Evolutionary conservation across 2,329 filamentous ascomycete genomes (phyloP), one percentile per base, ranked within the genome.

Genomic region (Dissoconium aciculare): DNA sequence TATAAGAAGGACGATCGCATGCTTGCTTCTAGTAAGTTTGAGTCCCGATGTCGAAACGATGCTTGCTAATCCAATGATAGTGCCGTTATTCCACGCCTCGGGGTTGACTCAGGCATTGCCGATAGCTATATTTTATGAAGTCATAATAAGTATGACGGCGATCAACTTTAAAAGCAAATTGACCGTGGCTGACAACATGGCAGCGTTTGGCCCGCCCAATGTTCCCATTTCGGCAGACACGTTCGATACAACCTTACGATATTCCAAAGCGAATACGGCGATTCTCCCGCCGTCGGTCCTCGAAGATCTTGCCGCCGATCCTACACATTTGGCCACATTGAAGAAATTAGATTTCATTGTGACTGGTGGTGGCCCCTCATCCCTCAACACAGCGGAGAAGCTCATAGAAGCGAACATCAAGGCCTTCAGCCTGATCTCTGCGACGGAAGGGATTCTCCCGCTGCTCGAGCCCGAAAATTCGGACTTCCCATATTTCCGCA

Each of bases 201-300:
- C 19, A 23, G 19, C 19, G n/a, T 23, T 23, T n/a, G 8, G 8
- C 19, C 19, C 19, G n/a, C 8, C 19, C n/a, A n/a, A n/a, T 23
- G 8, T 8, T 8, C 19, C 19, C 8, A 23, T 23, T 8, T 8
- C 19, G n/a, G 19, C 19, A 8, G 19, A 23, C n/a, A 23, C 19
- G n/a, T 8, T 23, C n/a, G 19, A 8, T n/a, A n/a, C 8, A 23
- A n/a, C 19, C 19, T n/a, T 23, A 8, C 8, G n/a, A 8, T 23
- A 23, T 23, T 23, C 19, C n/a, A n/a, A n/a, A 8, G n/a, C n/a
- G 8, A n/a, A 23, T 8, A n/a, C n/a, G 8, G 27, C 16, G 3
- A 30, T 40, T 5, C 23, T 32, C 2, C 36, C 41, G n/a, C 40
- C 40, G 4, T 43, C 41, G 5, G 27, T 42, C 2, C 32, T 42